Percentiles rank a stretch among this genome's conserved stretches.
Evolutionary conservation across 2,329 filamentous ascomycete species (phyloP).

Genomic region (Fusarium sp.): DNA sequence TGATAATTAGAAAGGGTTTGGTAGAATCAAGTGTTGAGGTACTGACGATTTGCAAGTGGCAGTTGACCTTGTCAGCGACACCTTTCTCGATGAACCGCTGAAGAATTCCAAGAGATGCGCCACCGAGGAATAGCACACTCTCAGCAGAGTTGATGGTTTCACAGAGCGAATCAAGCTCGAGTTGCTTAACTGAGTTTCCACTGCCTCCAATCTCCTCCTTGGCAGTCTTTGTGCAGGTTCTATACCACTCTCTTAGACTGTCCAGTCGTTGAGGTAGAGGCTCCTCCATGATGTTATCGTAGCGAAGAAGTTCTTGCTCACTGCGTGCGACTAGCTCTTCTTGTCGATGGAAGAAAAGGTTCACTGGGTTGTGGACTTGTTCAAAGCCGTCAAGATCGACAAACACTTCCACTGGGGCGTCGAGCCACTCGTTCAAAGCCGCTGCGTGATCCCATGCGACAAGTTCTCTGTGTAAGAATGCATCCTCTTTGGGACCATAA

Average conservation of each 20-base stretch:
- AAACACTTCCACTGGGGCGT: slow-evolving; percentile 46
- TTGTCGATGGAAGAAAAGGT: slow-evolving; percentile 59
- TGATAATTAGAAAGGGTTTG: neutral
- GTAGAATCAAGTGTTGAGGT: neutral
- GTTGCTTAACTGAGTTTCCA: slow-evolving; percentile 7
- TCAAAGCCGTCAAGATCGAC: slow-evolving; percentile 54
- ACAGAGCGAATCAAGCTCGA: slow-evolving; percentile 25
- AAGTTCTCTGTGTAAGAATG: slow-evolving; percentile 33
- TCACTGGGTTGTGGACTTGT: slow-evolving; percentile 58
- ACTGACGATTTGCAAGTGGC: slow-evolving; percentile 39
- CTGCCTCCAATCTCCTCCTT: slow-evolving; percentile 2
- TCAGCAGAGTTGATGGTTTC: slow-evolving; percentile 27
- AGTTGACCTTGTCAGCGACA: slow-evolving; percentile 33
- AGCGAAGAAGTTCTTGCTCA: slow-evolving; percentile 25
- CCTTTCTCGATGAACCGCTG: slow-evolving; percentile 33
- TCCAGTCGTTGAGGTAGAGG: slow-evolving; percentile 11
- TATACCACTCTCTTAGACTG: slow-evolving; percentile 34
- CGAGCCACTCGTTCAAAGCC: slow-evolving; percentile 33
- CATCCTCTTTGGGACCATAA: slow-evolving; percentile 31
- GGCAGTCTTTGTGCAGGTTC: slow-evolving; percentile 17
- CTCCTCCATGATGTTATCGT: slow-evolving; percentile 25
- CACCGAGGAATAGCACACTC: slow-evolving; percentile 39
- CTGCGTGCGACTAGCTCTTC: slow-evolving; percentile 41
- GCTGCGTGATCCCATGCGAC: slow-evolving; percentile 39
- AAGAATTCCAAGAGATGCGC: slow-evolving; percentile 38